phyloP scores from a whole-genome alignment of 345 rosid genomes.

The Hevea brasiliensis region DNA sequence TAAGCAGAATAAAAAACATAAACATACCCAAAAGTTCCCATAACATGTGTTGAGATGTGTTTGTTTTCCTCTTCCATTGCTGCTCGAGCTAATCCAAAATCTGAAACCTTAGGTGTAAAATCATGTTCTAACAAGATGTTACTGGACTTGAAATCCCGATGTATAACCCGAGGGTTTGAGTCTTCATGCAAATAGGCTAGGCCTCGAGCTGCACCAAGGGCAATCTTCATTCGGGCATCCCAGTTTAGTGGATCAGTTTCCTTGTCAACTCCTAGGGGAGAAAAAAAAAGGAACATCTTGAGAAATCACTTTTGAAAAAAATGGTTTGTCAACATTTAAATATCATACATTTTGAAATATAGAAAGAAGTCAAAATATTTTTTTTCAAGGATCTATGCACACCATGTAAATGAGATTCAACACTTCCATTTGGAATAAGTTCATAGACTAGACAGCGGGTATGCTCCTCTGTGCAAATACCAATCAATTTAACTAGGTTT shows the following conservation, averaged over 20 bases:
- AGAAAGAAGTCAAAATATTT: neutral
- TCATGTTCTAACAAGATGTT: conserved; percentile 72
- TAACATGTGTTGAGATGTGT: conserved; percentile 66
- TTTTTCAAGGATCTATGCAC: neutral
- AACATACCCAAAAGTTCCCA: conserved; percentile 83
- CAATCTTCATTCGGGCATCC: conserved; percentile 73
- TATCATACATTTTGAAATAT: neutral
- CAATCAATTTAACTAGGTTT: conserved; percentile 62
- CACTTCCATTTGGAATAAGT: conserved; percentile 69
- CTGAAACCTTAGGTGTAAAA: conserved; percentile 71
- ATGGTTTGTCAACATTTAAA: neutral
- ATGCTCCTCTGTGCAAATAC: conserved; percentile 52
- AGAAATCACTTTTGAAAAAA: conserved; percentile 3
- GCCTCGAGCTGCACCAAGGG: conserved; percentile 78
- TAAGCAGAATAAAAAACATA: conserved; percentile 2
- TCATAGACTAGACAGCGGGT: conserved; percentile 64
- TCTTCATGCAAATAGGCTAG: conserved; percentile 81
- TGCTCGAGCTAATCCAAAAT: conserved; percentile 74
- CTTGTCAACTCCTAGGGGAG: conserved; percentile 50
- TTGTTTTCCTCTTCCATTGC: conserved; percentile 63
- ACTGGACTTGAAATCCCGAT: conserved; percentile 74
- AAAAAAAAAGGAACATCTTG: neutral
- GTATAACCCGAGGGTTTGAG: conserved; percentile 70
- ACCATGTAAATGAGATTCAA: conserved; percentile 76
- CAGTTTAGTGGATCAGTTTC: conserved; percentile 56